phyloP scores from a whole-genome alignment of 257 asterid species.

The Apocynum venetum region DNA sequence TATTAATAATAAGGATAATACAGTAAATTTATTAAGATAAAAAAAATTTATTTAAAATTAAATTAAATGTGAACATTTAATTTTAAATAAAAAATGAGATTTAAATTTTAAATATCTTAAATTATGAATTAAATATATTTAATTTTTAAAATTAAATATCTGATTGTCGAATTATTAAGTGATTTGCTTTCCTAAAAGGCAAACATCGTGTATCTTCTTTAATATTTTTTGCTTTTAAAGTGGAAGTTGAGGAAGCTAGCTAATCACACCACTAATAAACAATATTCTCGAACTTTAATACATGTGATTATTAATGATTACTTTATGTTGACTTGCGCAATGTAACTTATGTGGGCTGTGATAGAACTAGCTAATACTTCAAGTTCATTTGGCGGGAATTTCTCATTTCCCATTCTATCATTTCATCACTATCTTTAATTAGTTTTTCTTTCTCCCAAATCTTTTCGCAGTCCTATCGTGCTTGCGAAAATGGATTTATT shows the following conservation, averaged over 20 bases:
- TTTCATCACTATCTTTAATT: background rate
- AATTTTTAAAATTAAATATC: too few species aligned
- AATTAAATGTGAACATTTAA: too few species aligned
- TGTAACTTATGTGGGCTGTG: too few species aligned
- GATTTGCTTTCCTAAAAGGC: too few species aligned
- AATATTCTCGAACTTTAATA: background rate
- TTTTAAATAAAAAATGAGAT: too few species aligned
- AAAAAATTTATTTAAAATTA: too few species aligned
- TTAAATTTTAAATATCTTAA: too few species aligned
- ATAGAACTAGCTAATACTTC: background rate
- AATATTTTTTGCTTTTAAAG: background rate
- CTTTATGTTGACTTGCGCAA: conserved; percentile 7
- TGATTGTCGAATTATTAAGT: background rate
- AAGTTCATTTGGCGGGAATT: conserved; percentile 13
- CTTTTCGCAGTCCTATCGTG: background rate
- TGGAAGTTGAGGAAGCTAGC: background rate
- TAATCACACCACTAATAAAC: background rate
- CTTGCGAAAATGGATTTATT: too few species aligned
- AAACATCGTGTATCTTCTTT: background rate
- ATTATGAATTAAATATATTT: too few species aligned
- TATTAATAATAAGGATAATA: too few species aligned
- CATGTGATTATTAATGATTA: conserved; percentile 1
- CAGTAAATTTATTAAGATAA: too few species aligned
- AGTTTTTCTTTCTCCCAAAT: background rate
- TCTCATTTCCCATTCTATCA: background rate